phyloP scores from a whole-genome alignment of 2,329 filamentous ascomycete genomes.

The Pyrenophora teres region DNA sequence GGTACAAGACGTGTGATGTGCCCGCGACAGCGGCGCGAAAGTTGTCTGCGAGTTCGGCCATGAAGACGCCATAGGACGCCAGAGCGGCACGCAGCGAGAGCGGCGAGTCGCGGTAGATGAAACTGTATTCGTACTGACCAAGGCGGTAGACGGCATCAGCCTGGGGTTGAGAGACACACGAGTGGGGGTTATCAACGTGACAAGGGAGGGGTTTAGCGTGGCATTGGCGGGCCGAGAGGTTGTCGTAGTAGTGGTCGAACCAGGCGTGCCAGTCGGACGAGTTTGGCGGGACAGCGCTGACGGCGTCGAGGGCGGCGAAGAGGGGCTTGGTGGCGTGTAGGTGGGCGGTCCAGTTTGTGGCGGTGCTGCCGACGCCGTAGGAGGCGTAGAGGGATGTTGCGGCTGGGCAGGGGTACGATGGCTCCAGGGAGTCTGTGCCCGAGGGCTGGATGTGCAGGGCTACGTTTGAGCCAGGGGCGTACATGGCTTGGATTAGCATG shows the following conservation, averaged over 20 bases:
- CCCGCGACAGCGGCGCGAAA: conserved; percentile 55
- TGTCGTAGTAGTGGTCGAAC: conserved; percentile 85
- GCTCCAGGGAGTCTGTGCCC: conserved; percentile 73
- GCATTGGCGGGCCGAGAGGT: conserved; percentile 77
- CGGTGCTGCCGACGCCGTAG: conserved; percentile 53
- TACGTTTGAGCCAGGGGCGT: conserved; percentile 14
- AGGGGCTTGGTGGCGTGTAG: conserved; percentile 61
- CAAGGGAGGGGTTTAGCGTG: conserved; percentile 75
- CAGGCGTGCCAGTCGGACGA: conserved; percentile 69
- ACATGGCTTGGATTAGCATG: conserved; percentile 74
- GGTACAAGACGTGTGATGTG: conserved; percentile 56
- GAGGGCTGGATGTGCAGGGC: conserved; percentile 54
- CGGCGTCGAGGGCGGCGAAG: conserved; percentile 64
- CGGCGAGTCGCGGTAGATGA: conserved; percentile 71
- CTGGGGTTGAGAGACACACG: conserved; percentile 66
- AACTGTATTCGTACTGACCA: conserved; percentile 80
- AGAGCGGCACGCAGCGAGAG: conserved; percentile 66
- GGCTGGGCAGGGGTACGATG: conserved; percentile 68
- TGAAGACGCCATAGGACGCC: conserved; percentile 71
- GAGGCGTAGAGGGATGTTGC: conserved; percentile 53
- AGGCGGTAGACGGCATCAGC: conserved; percentile 75
- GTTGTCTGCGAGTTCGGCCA: conserved; percentile 71
- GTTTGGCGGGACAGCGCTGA: conserved; percentile 66
- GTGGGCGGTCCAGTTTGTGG: conserved; percentile 65
- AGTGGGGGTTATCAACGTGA: conserved; percentile 55